These are phyloP conservation scores for Ramaria rubella DNA, from an alignment of 768 basidiomycete genomes.

Conservation along the genomic window DNA sequence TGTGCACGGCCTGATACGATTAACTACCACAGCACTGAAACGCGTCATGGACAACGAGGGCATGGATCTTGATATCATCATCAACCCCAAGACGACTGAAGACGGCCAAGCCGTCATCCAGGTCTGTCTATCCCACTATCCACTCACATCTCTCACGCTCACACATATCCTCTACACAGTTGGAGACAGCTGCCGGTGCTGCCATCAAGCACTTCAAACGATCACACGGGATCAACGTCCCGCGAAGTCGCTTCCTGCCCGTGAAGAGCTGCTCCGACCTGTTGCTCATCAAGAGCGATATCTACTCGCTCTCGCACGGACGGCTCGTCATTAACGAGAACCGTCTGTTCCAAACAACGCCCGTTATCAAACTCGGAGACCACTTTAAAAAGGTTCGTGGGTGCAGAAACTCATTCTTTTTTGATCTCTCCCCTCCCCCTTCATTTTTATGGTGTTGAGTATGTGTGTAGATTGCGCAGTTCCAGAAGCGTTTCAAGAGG, in stretches of 20 bases:
- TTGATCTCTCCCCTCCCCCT: not conserved
- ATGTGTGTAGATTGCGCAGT: slow-evolving; percentile 58
- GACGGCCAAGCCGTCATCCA: slow-evolving; percentile 83
- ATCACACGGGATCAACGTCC: slow-evolving; percentile 92
- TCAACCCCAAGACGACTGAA: slow-evolving; percentile 85
- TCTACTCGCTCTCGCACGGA: slow-evolving; percentile 87
- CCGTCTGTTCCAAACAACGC: slow-evolving; percentile 79
- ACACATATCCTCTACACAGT: slow-evolving; percentile 31
- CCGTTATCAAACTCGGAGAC: slow-evolving; percentile 95
- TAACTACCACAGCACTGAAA: slow-evolving; percentile 67
- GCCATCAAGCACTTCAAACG: slow-evolving; percentile 92
- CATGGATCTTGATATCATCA: slow-evolving; percentile 92
- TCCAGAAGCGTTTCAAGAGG: slow-evolving; percentile 93
- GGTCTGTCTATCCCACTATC: slow-evolving; percentile 26
- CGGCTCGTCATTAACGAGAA: slow-evolving; percentile 78
- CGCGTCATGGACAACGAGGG: slow-evolving; percentile 79
- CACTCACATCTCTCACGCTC: slow-evolving; percentile 14
- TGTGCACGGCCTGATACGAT: not conserved
- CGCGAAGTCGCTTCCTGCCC: slow-evolving; percentile 89
- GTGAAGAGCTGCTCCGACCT: slow-evolving; percentile 85
- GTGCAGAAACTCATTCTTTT: too few relatives aligned
- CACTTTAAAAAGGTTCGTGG: slow-evolving; percentile 85
- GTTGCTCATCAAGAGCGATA: slow-evolving; percentile 84
- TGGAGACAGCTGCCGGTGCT: slow-evolving; percentile 90
- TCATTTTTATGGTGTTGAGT: not conserved